Percentiles rank a stretch among this genome's conserved stretches.
Conservation (phyloP, 2,329 filamentous ascomycete species). For the Epichloe gansuensis region DNA sequence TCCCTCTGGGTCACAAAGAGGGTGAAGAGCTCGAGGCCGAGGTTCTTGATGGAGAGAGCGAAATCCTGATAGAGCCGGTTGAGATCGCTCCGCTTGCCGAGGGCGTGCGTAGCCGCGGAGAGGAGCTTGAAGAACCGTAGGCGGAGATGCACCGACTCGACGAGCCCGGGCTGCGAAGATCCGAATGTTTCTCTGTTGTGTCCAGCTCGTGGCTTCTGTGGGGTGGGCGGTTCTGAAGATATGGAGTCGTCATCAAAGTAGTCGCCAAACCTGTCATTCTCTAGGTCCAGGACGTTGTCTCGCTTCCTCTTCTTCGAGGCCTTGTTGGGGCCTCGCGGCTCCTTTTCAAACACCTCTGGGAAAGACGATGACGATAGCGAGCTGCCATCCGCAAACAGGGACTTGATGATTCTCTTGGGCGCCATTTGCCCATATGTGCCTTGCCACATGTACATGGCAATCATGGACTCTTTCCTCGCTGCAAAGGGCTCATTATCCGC, state of each 20-base stretch:
- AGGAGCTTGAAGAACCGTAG: constrained; percentile 50
- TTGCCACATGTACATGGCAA: constrained; percentile 46
- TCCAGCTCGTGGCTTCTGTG: constrained; percentile 23
- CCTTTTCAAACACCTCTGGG: constrained; percentile 55
- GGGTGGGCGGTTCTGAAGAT: constrained; percentile 35
- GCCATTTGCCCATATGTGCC: constrained; percentile 32
- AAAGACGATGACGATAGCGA: constrained; percentile 42
- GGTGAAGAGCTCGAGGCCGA: constrained; percentile 45
- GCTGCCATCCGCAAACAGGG: constrained; percentile 55
- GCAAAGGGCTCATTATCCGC: constrained; percentile 15
- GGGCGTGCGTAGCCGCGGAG: constrained; percentile 33
- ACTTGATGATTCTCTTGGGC: constrained; percentile 46
- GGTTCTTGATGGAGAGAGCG: constrained; percentile 42
- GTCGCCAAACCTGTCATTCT: constrained; percentile 47
- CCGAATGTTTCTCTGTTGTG: constrained; percentile 13
- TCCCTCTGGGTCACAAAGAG: constrained; percentile 33
- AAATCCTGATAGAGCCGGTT: constrained; percentile 48
- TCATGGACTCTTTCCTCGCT: constrained; percentile 40
- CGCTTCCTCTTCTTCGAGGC: constrained; percentile 38
- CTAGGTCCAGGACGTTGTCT: constrained; percentile 37
- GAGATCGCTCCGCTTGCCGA: constrained; percentile 30
- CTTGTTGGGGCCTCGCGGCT: constrained; percentile 32
- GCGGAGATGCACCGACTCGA: constrained; percentile 48
- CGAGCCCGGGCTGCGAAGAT: constrained; percentile 16
- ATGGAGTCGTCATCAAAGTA: constrained; percentile 47